Conservation (phyloP, 306 rosid species). For the Hippophae rhamnoides region DNA sequence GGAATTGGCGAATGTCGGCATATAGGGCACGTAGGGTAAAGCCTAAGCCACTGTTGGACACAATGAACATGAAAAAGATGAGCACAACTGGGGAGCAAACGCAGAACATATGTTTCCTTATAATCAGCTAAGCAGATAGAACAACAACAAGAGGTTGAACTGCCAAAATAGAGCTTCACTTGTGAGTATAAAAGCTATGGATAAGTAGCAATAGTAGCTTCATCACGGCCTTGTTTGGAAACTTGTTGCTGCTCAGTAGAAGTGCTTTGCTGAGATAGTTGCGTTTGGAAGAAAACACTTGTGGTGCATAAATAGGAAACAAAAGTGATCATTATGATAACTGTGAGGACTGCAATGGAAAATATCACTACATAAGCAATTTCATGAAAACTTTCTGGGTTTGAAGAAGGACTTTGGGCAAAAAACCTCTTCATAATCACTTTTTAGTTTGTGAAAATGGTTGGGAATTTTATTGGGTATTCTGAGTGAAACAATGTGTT, state of each 20-base stretch:
- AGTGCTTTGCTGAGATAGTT: too few species aligned
- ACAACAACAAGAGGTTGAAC: slow-evolving; percentile 16
- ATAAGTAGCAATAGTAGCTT: slow-evolving; percentile 12
- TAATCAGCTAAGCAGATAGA: slow-evolving; percentile 22
- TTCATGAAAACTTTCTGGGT: too few species aligned
- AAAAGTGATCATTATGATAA: too few species aligned
- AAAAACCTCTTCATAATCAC: too few species aligned
- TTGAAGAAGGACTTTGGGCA: too few species aligned
- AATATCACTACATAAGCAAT: too few species aligned
- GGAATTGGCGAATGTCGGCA: slow-evolving; percentile 4
- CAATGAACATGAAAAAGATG: slow-evolving; percentile 17
- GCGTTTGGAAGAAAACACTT: too few species aligned
- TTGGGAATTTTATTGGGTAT: too few species aligned
- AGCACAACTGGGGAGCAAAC: slow-evolving; percentile 12
- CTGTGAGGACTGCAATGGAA: too few species aligned
- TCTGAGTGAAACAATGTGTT: too few species aligned
- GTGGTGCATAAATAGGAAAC: too few species aligned
- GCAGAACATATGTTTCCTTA: slow-evolving; percentile 2
- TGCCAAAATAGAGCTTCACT: slow-evolving; percentile 9
- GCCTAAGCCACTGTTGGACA: slow-evolving; percentile 13
- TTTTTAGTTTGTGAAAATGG: too few species aligned
- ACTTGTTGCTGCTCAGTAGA: background rate
- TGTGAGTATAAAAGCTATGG: slow-evolving; percentile 31
- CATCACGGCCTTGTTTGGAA: slow-evolving; percentile 4
- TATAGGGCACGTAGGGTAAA: slow-evolving; percentile 10